Percentiles rank a stretch among this genome's conserved stretches.
Evolutionary conservation across 495 filamentous ascomycete species (phyloP).

Genomic region (Tuber indicum): DNA sequence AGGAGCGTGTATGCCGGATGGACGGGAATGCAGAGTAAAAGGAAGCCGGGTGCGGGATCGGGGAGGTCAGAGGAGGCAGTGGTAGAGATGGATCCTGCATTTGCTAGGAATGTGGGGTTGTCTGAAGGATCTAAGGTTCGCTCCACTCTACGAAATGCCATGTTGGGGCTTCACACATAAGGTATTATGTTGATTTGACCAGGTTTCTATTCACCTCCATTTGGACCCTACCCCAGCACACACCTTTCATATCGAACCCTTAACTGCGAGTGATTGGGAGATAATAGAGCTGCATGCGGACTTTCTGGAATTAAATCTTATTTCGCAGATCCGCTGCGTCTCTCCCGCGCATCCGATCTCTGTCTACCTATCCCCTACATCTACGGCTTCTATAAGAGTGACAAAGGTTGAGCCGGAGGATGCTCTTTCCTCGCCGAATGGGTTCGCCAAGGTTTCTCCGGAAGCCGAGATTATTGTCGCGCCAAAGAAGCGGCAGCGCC

Average conservation of each 20-base stretch:
- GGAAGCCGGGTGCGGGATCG: conserved; percentile 47
- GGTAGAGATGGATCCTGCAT: conserved; percentile 84
- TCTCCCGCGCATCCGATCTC: conserved; percentile 68
- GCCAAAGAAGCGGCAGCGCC: conserved; percentile 68
- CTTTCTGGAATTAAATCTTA: conserved; percentile 87
- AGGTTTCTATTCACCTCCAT: conserved; percentile 67
- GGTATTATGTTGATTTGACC: conserved; percentile 4
- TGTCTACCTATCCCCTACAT: conserved; percentile 89
- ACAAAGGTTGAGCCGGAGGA: conserved; percentile 41
- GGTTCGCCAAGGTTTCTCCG: conserved; percentile 77
- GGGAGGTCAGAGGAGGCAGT: conserved; percentile 44
- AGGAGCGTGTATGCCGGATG: conserved; percentile 54
- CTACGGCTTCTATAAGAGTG: conserved; percentile 72
- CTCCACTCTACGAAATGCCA: conserved; percentile 25
- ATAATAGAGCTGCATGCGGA: conserved; percentile 94
- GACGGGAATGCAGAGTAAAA: conserved; percentile 94
- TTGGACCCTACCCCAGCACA: conserved; percentile 82
- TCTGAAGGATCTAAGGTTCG: conserved; percentile 77
- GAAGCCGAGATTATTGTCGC: conserved; percentile 96
- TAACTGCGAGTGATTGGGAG: conserved; percentile 96
- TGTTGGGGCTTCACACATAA: not conserved
- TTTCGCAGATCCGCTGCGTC: conserved; percentile 86
- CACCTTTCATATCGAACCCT: conserved; percentile 90
- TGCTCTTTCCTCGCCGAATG: conserved; percentile 55
- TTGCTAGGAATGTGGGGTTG: conserved; percentile 74